A percentile compares a stretch with the other conserved stretches of the same genome.
These are phyloP conservation scores for Blattamonas nauphoetae DNA, from an alignment of 78 protist genomes.

Conservation along the genomic window DNA sequence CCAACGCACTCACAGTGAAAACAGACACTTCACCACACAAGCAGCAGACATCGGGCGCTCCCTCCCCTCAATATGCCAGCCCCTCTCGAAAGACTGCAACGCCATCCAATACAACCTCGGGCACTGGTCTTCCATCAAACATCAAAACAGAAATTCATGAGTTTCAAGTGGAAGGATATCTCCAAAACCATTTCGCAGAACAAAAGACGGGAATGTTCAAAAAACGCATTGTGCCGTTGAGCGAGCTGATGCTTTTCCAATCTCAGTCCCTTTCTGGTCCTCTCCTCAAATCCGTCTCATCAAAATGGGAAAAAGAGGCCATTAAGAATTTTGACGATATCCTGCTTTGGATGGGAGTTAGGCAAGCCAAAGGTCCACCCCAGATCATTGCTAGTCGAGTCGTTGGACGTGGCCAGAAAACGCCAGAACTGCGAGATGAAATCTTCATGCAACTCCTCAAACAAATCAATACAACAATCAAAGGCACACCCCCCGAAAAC, in stretches of 20 bases:
- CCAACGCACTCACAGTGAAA: no score
- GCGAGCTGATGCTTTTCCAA: not conserved
- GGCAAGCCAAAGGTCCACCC: not conserved
- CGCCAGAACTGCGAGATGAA: not conserved
- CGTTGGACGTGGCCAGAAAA: not conserved
- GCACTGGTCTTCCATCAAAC: not conserved
- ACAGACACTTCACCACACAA: no score
- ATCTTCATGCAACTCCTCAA: not conserved
- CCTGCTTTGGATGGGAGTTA: not conserved
- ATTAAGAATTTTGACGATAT: not conserved
- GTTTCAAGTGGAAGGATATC: not conserved
- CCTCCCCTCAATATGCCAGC: no score
- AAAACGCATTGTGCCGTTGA: not conserved
- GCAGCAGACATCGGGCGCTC: no score
- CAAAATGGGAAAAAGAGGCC: not conserved
- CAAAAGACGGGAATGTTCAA: not conserved
- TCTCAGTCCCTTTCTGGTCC: not conserved
- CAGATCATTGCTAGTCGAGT: not conserved
- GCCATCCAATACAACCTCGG: no score
- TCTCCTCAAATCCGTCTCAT: not conserved
- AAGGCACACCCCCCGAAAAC: no score
- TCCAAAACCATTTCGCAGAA: not conserved
- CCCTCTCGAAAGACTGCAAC: no score
- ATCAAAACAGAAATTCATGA: not conserved
- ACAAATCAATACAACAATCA: not conserved